phyloP scores from a whole-genome alignment of 129 eudicot genomes.

The Chrysanthemum seticuspe region DNA sequence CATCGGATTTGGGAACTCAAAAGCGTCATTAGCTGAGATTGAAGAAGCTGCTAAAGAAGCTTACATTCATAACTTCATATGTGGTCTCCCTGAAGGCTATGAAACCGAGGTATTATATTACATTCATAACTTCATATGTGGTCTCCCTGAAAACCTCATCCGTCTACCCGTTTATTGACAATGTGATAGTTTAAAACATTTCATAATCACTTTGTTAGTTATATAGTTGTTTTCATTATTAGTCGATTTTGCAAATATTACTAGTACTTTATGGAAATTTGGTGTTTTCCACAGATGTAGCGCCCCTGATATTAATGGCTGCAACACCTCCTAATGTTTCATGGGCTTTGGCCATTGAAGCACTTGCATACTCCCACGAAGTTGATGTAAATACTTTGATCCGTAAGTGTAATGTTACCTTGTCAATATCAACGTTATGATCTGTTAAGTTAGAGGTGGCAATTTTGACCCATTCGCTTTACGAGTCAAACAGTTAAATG shows the following conservation, averaged over 20 bases:
- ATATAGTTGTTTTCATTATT: no score
- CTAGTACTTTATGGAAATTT: no score
- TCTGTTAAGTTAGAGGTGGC: not conserved
- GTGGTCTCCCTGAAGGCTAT: slow-evolving; percentile 84
- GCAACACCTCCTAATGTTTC: no score
- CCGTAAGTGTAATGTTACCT: not conserved
- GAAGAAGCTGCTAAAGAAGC: slow-evolving; percentile 89
- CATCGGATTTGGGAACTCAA: slow-evolving; percentile 64
- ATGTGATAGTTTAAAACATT: no score
- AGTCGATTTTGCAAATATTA: no score
- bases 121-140: no score
- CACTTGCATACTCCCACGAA: not conserved
- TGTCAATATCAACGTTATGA: not conserved
- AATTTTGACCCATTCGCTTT: not conserved
- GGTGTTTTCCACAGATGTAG: no score
- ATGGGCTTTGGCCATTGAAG: no score
- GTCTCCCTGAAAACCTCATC: no score
- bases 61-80: slow-evolving; percentile 74
- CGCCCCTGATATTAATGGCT: no score
- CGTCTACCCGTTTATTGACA: no score
- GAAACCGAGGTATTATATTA: slow-evolving; percentile 75
- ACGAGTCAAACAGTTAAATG: not conserved
- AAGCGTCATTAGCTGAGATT: slow-evolving; percentile 80
- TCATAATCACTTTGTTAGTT: no score
- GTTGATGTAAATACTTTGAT: slow-evolving; percentile 9